Conservation (phyloP, 2,329 filamentous ascomycete species). For the Cercospora canescens region DNA sequence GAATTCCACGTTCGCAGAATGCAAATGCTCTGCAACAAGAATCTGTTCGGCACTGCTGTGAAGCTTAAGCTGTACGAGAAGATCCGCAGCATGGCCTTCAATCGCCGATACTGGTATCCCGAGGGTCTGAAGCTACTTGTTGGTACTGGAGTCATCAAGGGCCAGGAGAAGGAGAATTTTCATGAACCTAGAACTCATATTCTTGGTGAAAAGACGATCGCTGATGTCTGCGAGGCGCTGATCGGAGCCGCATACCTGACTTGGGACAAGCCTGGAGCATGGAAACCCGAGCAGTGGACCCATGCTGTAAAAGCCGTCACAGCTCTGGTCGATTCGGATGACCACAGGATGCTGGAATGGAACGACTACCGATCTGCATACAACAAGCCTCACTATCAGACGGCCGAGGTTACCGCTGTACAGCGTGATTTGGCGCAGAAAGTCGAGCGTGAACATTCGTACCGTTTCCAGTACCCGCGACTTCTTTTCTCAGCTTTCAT, state of each 20-base stretch:
- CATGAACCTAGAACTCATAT: constrained; percentile 57
- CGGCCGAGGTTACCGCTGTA: constrained; percentile 58
- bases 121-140: constrained; percentile 70
- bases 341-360: constrained; percentile 70
- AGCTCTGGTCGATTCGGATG: constrained; percentile 65
- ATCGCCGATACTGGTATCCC: constrained; percentile 84
- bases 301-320: constrained; percentile 66
- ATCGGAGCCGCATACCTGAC: constrained; percentile 79
- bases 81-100: constrained; percentile 81
- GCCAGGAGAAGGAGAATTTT: constrained; percentile 43
- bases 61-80: constrained; percentile 69
- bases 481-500: constrained; percentile 82
- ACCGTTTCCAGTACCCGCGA: constrained; percentile 72
- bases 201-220: constrained; percentile 74
- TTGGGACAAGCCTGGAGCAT: constrained; percentile 46
- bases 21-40: constrained; percentile 87
- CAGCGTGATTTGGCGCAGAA: constrained; percentile 68
- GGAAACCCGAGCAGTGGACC: constrained; percentile 54
- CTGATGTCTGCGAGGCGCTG: constrained; percentile 90
- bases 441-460: constrained; percentile 61
- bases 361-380: constrained; percentile 73
- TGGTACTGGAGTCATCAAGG: constrained; percentile 50
- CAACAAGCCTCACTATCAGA: constrained; percentile 70
- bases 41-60: constrained; percentile 76
- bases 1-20: constrained; percentile 89